Percentiles rank a stretch among this genome's conserved stretches.
Conservation (phyloP, 164 flowering plant species). For the Sextonia rubra region DNA sequence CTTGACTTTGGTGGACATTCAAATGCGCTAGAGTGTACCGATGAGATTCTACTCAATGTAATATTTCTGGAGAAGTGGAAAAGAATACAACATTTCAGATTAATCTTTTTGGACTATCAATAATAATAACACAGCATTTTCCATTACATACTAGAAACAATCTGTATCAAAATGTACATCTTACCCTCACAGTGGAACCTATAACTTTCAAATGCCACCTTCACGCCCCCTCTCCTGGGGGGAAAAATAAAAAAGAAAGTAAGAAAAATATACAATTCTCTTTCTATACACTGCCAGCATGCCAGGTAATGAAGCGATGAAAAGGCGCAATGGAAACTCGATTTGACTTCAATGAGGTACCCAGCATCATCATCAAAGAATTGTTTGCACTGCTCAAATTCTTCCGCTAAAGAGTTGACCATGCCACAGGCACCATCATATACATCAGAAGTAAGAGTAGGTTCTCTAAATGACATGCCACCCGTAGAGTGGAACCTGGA, state of each 20-base stretch:
- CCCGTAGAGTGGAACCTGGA: slow-evolving; percentile 55
- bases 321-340: slow-evolving; percentile 14
- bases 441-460: slow-evolving; percentile 20
- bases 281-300: background rate
- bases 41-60: background rate
- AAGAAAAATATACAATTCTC: slow-evolving; percentile 3
- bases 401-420: slow-evolving; percentile 45
- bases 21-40: background rate
- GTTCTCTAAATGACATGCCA: slow-evolving; percentile 36
- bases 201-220: background rate
- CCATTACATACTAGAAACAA: background rate
- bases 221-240: background rate
- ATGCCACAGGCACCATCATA: slow-evolving; percentile 31
- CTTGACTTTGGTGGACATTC: background rate
- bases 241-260: background rate
- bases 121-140: background rate
- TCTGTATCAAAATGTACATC: background rate
- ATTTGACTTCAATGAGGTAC: slow-evolving; percentile 41
- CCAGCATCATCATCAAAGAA: slow-evolving; percentile 66
- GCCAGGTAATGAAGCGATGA: background rate
- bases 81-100: too few relatives aligned
- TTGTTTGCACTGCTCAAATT: slow-evolving; percentile 62
- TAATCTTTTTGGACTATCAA: too few relatives aligned
- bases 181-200: background rate
- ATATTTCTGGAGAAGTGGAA: background rate